Evolutionary conservation across 129 eudicot genomes (phyloP), one percentile per base, ranked within the genome.

Genomic region (Mikania micrantha): DNA sequence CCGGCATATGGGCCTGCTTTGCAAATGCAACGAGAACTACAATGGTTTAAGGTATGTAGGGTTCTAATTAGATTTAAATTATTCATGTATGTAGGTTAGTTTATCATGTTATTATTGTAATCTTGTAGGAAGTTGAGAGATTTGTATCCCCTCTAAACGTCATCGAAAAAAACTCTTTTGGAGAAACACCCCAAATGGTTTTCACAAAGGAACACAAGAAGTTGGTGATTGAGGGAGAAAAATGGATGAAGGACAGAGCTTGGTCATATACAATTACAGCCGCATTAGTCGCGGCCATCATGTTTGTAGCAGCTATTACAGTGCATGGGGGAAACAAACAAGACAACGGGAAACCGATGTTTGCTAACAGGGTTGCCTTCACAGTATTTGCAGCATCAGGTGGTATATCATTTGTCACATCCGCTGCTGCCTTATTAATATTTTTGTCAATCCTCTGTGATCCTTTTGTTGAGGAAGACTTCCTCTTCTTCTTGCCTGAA

Each of bases 41-140:
- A 47, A 25, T 67, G 74, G 75, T 76, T 67, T 53, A 60, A 67
- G 74, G 75, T 76, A n/a, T n/a, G n/a, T n/a, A 59, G 17, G 5
- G 5, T 42, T 44, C 7, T 40, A 44, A 13, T 44, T 15, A 44
- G 6, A 16, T 13, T 11, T 13, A 44, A 10, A 16, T 44, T 44
- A 44, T 15, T 44, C 49, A 15, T 4, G 13, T 41, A 44, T 44
- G 8, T 44, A 15, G 50, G 12, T 19, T 49, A 49, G 12, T 12
- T 17, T 49, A 17, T n/a, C n/a, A n/a, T n/a, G n/a, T n/a, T n/a
- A 11, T 7, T 17, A 1, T 20, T 49, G 0, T 21, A 8, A 20
- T 45, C 17, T 29, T 73, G 57, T 27, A 73, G 71, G 53, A 47
- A n/a, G 66, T 60, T 7, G 32, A 65, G 54, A n/a, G 40, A 50